Evolutionary conservation across 345 rosid genomes (phyloP), one percentile per base, ranked within the genome.

Genomic region (Kandelia obovata): DNA sequence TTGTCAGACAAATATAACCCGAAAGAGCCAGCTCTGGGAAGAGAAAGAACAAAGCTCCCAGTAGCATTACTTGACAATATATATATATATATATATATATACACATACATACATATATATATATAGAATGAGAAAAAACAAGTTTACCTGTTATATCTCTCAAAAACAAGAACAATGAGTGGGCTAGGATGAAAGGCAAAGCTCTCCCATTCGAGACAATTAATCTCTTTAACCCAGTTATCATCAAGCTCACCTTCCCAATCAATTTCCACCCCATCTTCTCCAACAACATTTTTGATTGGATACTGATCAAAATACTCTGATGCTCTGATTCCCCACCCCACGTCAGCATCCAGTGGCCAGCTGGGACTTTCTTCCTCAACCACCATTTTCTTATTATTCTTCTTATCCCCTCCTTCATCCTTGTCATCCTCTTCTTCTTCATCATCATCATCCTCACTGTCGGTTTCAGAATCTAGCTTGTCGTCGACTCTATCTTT

Each of bases 221-320:
- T 88, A 63, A 91, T 94, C 82, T 94, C 97, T 71, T 84, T 77
- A 19, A 91, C 92, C 95, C 97, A 94, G 58, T 70, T 81, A 61
- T 89, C 90, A 76, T 91, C 95, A 21, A 85, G 74, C 83, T 91
- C 97, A 10, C 91, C 92, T 86, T 91, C 98, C 98, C 95, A 91
- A 62, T 91, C 92, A 64, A 94, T 89, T 82, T 80, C 86, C 26
- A 64, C 57, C 43, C 96, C 98, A 21, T 87, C 98, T 71, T 94
- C 96, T 19, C 90, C 95, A 34, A 83, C 85, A 31, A 91, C 86
- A 78, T 91, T 94, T 86, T 77, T 89, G 69, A 94, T 89, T 0
- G 95, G 68, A 56, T 94, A 89, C 71, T 86, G 69, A 79, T 94
- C 95, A 79, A 94, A 91, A 81, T 89, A 94, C 80, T 91, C 92